Evolutionary conservation across 257 asterid species (phyloP).

Genomic region (Nicotiana knightiana): DNA sequence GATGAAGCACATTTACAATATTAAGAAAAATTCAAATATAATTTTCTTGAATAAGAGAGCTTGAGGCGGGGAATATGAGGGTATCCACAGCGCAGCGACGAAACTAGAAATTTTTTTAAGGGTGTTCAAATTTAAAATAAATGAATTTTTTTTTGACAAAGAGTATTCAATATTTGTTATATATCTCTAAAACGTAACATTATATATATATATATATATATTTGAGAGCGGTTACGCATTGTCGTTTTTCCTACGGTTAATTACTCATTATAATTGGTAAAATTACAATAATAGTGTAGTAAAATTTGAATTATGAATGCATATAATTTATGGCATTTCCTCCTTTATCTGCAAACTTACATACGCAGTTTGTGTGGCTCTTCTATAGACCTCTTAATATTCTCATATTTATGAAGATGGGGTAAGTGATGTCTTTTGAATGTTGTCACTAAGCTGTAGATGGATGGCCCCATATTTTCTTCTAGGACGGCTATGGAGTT

Average conservation of each 20-base stretch:
- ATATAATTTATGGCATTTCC: not conserved
- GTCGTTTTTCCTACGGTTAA: not conserved
- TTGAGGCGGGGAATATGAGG: no score
- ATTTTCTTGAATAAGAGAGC: not conserved
- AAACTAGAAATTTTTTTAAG: no score
- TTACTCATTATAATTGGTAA: not conserved
- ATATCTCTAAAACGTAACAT: no score
- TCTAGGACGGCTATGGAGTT: not conserved
- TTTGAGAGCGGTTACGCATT: no score
- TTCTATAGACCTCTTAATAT: not conserved
- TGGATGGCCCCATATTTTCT: not conserved
- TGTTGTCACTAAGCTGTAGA: not conserved
- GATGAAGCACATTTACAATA: not conserved
- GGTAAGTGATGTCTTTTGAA: not conserved
- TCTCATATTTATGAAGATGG: constrained; percentile 1
- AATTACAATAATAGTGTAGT: no score
- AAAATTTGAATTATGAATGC: not conserved
- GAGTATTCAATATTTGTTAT: no score
- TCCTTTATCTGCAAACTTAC: not conserved
- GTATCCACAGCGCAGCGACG: no score
- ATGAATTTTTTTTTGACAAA: no score
- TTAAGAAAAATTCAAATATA: not conserved
- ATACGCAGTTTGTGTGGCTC: not conserved
- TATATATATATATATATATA: no score
- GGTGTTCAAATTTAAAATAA: no score